phyloP scores from a whole-genome alignment of 371 early-diverging fungal genomes.

The Blakeslea trispora region DNA sequence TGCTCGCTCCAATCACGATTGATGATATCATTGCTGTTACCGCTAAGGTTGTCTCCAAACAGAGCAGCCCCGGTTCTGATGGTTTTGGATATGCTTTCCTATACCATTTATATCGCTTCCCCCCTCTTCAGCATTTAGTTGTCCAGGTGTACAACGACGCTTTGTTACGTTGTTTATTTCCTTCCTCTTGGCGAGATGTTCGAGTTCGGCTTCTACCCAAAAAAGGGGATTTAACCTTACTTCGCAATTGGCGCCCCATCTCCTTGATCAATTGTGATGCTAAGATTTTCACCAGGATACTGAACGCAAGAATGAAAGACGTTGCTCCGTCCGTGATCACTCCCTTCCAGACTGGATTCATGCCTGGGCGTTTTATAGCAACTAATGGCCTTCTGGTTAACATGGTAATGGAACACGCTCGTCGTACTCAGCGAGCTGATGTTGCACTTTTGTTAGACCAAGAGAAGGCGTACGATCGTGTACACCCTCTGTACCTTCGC shows the following conservation, averaged over 20 bases:
- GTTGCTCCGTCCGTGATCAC: background rate
- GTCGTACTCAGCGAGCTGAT: background rate
- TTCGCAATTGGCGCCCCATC: constrained; percentile 14
- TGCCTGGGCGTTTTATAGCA: constrained; percentile 12
- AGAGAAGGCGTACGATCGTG: constrained; percentile 23
- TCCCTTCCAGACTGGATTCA: constrained; percentile 16
- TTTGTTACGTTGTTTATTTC: background rate
- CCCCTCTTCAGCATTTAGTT: background rate
- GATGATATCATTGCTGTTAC: too few species aligned
- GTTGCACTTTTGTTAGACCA: constrained; percentile 14
- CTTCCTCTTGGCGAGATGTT: constrained; percentile 6
- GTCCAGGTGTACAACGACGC: constrained; percentile 15
- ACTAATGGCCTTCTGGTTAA: constrained; percentile 6
- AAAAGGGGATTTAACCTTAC: constrained; percentile 4
- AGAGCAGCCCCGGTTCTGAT: constrained; percentile 1
- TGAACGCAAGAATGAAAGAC: background rate
- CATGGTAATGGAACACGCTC: constrained; percentile 7
- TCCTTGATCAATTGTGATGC: constrained; percentile 15
- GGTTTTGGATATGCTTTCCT: background rate
- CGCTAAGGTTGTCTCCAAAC: background rate
- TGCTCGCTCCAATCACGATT: too few species aligned
- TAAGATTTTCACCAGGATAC: constrained; percentile 13
- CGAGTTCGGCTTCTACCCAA: constrained; percentile 13
- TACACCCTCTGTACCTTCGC: constrained; percentile 21
- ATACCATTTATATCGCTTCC: background rate